Conservation (phyloP, 495 filamentous ascomycete genomes). For the Aspergillus nanangensis region DNA sequence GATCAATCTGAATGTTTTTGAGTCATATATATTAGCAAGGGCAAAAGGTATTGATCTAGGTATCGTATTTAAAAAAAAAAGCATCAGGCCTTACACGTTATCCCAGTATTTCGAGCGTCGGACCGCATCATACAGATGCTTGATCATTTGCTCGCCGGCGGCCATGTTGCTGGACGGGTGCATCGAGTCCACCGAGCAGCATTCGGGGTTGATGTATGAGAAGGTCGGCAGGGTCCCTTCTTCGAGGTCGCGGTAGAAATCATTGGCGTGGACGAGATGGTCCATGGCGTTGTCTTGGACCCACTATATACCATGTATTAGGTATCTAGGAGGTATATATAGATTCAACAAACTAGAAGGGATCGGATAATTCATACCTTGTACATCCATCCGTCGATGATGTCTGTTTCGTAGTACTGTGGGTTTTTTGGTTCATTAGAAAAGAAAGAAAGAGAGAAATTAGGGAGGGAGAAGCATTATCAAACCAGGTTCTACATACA, state of each 20-base stretch:
- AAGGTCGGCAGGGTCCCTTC: constrained; percentile 40
- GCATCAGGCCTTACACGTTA: constrained; percentile 22
- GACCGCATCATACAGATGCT: constrained; percentile 44
- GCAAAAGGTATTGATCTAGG: background rate
- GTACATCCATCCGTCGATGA: constrained; percentile 36
- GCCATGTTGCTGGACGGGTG: constrained; percentile 41
- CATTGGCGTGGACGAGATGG: constrained; percentile 29
- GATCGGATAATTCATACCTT: constrained; percentile 27
- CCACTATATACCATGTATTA: constrained; percentile 17
- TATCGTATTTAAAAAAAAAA: background rate
- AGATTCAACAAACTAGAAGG: too few relatives aligned
- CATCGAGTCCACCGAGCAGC: constrained; percentile 42
- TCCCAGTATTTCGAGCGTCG: constrained; percentile 41
- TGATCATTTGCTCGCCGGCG: constrained; percentile 42
- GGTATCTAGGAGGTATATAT: too few relatives aligned
- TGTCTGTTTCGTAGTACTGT: constrained; percentile 41
- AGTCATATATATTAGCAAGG: too few relatives aligned
- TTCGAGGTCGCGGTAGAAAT: constrained; percentile 42
- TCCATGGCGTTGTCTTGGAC: constrained; percentile 36
- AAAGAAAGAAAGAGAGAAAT: too few relatives aligned
- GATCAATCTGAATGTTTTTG: constrained; percentile 37
- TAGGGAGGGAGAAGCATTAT: background rate
- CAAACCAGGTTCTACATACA: constrained; percentile 19
- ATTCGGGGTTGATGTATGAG: constrained; percentile 46
- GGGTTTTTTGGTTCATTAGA: constrained; percentile 3